Conservation (phyloP, 139 green algal species). For the Chlamydomonas sp. region DNA sequence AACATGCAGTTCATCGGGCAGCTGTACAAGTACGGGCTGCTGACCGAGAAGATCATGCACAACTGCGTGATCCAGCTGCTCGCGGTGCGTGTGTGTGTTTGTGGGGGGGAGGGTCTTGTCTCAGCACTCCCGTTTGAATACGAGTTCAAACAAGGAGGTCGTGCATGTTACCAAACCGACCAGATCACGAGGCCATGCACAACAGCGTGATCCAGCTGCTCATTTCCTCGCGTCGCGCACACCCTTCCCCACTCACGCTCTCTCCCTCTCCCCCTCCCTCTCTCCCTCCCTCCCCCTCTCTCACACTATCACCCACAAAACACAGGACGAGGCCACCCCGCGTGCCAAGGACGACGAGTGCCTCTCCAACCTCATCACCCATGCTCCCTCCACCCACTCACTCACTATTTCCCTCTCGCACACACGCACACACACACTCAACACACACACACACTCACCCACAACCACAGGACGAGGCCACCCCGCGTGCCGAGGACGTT, state of each 20-base stretch:
- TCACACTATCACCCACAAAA: neutral
- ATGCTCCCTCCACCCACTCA: conserved; percentile 58
- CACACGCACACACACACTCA: too few species aligned
- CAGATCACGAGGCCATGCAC: conserved; percentile 77
- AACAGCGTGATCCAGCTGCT: conserved; percentile 45
- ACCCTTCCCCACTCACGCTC: neutral
- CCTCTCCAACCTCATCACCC: conserved; percentile 89
- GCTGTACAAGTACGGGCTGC: conserved; percentile 57
- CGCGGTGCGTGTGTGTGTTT: conserved; percentile 17
- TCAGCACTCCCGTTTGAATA: neutral
- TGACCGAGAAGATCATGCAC: conserved; percentile 97
- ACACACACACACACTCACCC: too few species aligned
- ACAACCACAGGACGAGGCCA: conserved; percentile 5
- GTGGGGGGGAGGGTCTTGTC: neutral
- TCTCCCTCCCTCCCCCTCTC: too few species aligned
- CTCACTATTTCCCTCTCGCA: too few species aligned
- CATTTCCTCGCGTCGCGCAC: neutral
- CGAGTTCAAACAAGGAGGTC: neutral
- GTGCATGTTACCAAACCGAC: neutral
- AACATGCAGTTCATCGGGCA: conserved; percentile 97
- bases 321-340: conserved; percentile 7
- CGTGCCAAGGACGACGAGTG: conserved; percentile 89
- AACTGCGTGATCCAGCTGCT: conserved; percentile 46
- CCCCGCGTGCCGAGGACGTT: conserved; percentile 70
- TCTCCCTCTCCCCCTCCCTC: neutral